Base-by-base conservation (phyloP, 83 land plant species). In the Diphasiastrum complanatum region DNA sequence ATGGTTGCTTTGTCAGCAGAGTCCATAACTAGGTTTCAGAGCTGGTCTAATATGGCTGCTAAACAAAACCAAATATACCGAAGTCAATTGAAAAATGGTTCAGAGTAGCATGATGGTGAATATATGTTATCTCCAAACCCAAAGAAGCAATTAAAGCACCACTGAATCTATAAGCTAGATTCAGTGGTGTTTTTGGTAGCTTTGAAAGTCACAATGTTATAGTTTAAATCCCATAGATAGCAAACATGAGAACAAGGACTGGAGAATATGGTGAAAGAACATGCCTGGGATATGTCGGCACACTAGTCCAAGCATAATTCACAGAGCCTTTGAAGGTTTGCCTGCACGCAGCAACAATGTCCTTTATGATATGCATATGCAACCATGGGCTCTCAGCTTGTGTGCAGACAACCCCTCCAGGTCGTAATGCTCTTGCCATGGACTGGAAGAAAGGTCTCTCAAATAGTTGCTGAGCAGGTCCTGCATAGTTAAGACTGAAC, bases 351-450 rank as follows among this genome's bases (percentile, higher is more conserved):
- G 86, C 38, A 33, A 93, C 83, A 47, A 93, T 89, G 24, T 82
- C 92, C 59, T 93, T 81, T 36, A 93, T 93, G 27, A 89, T 86
- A 62, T 82, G 91, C 85, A 93, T 83, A 53, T 93, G 99, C 73
- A 93, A 73, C 99, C 99, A 93, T 24, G 89, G 76, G 52, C 99
- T 93, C 65, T 93, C 99, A 24, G 99, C 99, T 64, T 93, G 99
- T 26, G 96, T 93, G 61, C 91, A 85, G n/a, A 86, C 84, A 24
- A 93, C 99, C 20, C 99, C 99, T 48, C 99, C 99, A 18, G 96
- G 96, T 22, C 96, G 83, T 55, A 93, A 78, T 33, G 96, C 99
- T 64, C 65, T 85, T 11, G 87, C 86, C 35, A 93, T 75, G 5
- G 86, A 74, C 59, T 78, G 76, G 79, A 83, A 93, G 61, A 93